phyloP scores from a whole-genome alignment of 805 yeast genomes.

The Candida parachauliodes region DNA sequence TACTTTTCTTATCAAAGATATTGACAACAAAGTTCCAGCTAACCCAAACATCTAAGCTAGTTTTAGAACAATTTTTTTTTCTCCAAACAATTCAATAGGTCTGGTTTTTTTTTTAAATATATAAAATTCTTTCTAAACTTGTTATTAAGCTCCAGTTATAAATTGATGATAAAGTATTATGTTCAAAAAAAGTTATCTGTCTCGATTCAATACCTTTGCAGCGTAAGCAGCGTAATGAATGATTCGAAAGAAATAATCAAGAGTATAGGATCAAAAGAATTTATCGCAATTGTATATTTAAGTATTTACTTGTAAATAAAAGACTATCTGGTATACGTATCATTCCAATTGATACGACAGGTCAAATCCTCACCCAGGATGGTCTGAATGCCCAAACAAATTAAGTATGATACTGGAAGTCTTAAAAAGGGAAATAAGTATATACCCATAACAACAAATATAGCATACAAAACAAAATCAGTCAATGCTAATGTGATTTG shows the following conservation, averaged over 20 bases:
- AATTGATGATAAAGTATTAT: no score
- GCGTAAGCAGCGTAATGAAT: no score
- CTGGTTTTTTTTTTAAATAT: neutral
- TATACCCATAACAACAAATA: neutral
- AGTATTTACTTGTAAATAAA: no score
- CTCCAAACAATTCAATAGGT: neutral
- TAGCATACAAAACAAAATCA: conserved; percentile 1
- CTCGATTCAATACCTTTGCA: no score
- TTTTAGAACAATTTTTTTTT: neutral
- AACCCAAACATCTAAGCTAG: conserved; percentile 1
- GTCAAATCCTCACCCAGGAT: neutral
- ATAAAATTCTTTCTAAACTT: neutral
- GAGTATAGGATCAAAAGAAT: no score
- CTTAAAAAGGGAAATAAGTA: conserved; percentile 2
- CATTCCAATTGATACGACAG: neutral
- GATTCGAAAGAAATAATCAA: no score
- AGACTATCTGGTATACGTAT: no score
- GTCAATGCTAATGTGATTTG: neutral
- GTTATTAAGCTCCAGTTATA: no score
- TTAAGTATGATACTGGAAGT: neutral
- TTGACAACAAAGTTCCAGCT: conserved; percentile 1
- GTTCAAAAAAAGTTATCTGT: no score
- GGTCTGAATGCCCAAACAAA: neutral
- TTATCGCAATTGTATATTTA: no score
- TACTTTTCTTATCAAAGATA: neutral